A percentile compares a stretch with the other conserved stretches of the same genome.
Conservation (phyloP, 2,329 filamentous ascomycete genomes). For the Taxawa tesnikishii region DNA sequence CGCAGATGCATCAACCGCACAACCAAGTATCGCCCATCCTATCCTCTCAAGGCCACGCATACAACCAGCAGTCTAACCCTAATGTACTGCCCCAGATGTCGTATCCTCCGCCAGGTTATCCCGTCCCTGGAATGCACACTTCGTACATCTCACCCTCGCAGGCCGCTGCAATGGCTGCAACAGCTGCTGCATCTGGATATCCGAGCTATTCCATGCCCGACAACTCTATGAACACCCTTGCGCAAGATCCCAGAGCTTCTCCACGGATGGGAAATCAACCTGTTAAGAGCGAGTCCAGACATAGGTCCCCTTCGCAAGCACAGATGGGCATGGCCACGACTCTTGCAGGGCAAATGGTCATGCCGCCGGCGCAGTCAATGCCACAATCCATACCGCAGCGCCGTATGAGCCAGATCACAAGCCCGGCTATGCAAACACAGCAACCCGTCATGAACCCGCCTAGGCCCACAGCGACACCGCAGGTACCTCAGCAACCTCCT, state of each 20-base stretch:
- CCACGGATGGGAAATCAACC: conserved; percentile 60
- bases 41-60: conserved; percentile 51
- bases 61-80: conserved; percentile 46
- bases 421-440: conserved; percentile 51
- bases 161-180: conserved; percentile 77
- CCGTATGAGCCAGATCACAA: conserved; percentile 43
- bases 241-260: conserved; percentile 48
- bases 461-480: conserved; percentile 38
- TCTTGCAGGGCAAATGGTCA: conserved; percentile 33
- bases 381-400: conserved; percentile 43
- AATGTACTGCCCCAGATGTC: conserved; percentile 58
- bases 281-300: conserved; percentile 55
- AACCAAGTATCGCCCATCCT: conserved; percentile 69
- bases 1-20: conserved; percentile 48
- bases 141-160: conserved; percentile 72
- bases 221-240: conserved; percentile 48
- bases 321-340: conserved; percentile 37
- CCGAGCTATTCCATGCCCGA: conserved; percentile 55
- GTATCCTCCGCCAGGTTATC: conserved; percentile 67
- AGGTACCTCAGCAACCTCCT: conserved; percentile 35
- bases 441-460: conserved; percentile 63
- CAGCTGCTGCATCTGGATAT: conserved; percentile 79
- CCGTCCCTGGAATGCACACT: conserved; percentile 54
- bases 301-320: conserved; percentile 66
- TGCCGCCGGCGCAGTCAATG: conserved; percentile 46